Conservation (phyloP, 768 basidiomycete species). For the Rhizopogon sp. region DNA sequence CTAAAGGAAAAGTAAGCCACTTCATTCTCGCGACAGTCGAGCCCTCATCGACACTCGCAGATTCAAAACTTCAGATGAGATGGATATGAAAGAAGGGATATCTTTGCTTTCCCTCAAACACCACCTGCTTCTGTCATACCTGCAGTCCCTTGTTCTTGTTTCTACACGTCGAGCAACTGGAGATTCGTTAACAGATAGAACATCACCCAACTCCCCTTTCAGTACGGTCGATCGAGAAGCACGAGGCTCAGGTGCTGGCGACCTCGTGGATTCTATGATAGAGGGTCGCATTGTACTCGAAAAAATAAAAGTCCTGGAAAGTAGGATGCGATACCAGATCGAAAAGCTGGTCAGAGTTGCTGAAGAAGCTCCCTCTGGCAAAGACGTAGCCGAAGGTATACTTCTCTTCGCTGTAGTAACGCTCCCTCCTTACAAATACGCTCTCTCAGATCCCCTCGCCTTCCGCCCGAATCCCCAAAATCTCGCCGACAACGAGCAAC, state of each 20-base stretch:
- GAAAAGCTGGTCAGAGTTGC: constrained; percentile 86
- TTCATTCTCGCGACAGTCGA: background rate
- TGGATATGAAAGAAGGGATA: constrained; percentile 73
- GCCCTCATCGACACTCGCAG: constrained; percentile 21
- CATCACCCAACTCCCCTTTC: constrained; percentile 48
- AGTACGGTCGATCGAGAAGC: constrained; percentile 41
- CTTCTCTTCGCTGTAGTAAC: background rate
- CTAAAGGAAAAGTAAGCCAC: constrained; percentile 49
- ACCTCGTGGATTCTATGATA: constrained; percentile 75
- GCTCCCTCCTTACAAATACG: background rate
- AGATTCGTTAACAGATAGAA: constrained; percentile 49
- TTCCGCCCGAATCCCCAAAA: constrained; percentile 89
- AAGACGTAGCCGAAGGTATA: constrained; percentile 55
- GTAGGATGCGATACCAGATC: constrained; percentile 90
- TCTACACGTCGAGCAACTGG: constrained; percentile 67
- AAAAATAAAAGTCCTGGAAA: constrained; percentile 80
- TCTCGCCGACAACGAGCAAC: constrained; percentile 43
- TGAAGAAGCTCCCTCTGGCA: constrained; percentile 46
- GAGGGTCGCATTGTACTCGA: constrained; percentile 82
- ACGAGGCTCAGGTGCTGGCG: constrained; percentile 61
- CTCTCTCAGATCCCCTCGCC: constrained; percentile 71
- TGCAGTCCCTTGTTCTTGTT: constrained; percentile 77
- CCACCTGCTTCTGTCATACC: constrained; percentile 75
- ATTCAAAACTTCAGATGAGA: constrained; percentile 24
- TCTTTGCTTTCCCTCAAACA: constrained; percentile 89